A percentile compares a stretch with the other conserved stretches of the same genome.
Evolutionary conservation across 495 filamentous ascomycete species (phyloP).

Genomic region (Cercophora newfieldiana): DNA sequence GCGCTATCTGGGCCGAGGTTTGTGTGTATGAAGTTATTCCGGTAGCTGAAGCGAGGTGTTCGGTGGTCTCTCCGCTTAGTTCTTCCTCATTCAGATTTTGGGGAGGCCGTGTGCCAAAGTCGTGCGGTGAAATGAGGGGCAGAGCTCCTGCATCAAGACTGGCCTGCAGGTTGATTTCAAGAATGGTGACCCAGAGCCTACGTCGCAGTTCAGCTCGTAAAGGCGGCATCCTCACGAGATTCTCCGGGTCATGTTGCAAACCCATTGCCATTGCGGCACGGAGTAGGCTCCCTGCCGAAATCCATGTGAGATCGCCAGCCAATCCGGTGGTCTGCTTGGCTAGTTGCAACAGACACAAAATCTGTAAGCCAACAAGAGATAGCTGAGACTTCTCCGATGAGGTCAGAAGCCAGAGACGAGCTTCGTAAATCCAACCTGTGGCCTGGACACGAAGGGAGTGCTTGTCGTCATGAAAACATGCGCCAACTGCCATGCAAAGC

Average conservation of each 20-base stretch:
- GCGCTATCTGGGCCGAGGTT: constrained; percentile 53
- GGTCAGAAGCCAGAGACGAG: constrained; percentile 58
- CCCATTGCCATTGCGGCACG: constrained; percentile 59
- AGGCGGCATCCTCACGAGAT: constrained; percentile 47
- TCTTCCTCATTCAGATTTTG: constrained; percentile 59
- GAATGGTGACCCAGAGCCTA: constrained; percentile 62
- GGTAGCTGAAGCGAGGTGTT: constrained; percentile 35
- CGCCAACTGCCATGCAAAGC: constrained; percentile 57
- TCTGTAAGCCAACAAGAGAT: constrained; percentile 52
- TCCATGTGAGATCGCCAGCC: constrained; percentile 56
- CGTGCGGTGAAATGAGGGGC: constrained; percentile 48
- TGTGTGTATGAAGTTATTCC: constrained; percentile 41
- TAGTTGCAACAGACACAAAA: constrained; percentile 54
- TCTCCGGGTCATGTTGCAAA: constrained; percentile 54
- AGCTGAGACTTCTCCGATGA: constrained; percentile 53
- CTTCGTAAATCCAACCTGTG: constrained; percentile 58
- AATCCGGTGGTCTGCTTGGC: constrained; percentile 53
- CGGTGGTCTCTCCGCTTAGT: constrained; percentile 44
- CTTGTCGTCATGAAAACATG: constrained; percentile 49
- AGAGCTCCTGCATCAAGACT: constrained; percentile 57
- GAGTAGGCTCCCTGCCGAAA: constrained; percentile 53
- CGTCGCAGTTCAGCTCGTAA: constrained; percentile 58
- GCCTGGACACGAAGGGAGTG: constrained; percentile 50
- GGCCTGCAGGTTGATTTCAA: constrained; percentile 60
- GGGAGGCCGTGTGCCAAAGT: constrained; percentile 57